Evolutionary conservation across 2,329 filamentous ascomycete species (phyloP), one percentile per base, ranked within the genome.

Genomic region (Cladosporium cucumerinum): DNA sequence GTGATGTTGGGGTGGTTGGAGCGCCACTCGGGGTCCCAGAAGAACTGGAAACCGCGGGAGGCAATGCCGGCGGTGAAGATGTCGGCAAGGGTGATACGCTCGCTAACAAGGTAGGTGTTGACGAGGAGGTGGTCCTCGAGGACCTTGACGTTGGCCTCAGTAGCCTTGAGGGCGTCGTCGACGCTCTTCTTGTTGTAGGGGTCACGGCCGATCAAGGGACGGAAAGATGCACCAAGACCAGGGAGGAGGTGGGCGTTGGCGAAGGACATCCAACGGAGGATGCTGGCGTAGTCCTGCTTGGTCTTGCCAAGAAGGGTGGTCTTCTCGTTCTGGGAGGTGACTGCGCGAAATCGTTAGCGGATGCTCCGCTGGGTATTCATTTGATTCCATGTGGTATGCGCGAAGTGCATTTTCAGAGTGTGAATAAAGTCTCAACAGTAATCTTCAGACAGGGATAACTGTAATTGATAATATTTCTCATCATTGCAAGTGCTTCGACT

Each of bases 391-490:
- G 18, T 36, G 43, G 54, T 51, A 21, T 58, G 61, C 39, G 52
- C 55, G 21, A 49, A 34, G 26, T 46, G 52, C 39, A n/a, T 46
- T 73, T 74, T 93, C 89, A 92, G 89, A 92, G 89, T 91, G 87
- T 94, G 92, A 89, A 84, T 81, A 76, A 73, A 81, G 84, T 87
- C 86, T 97, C 93, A 93, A 96, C 93, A 97, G 80, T 81, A 78
- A 82, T 82, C 80, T 96, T 97, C 91, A 95, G 94, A 91, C 92
- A 97, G 94, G 94, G 92, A 96, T 96, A 96, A 96, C 92, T 95
- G 90, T 77, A 82, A 57, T 84, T 85, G 84, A 59, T 54, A 61
- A 65, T 55, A 83, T 84, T 76, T 84, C 82, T 90, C 89, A 86
- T 94, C 92, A 91, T 92, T 85, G 72, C 67, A 70, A 67, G 65